These are phyloP conservation scores for Thalassiosira ordinaria DNA, from an alignment of 352 stramenopile genomes.

Conservation along the genomic window DNA sequence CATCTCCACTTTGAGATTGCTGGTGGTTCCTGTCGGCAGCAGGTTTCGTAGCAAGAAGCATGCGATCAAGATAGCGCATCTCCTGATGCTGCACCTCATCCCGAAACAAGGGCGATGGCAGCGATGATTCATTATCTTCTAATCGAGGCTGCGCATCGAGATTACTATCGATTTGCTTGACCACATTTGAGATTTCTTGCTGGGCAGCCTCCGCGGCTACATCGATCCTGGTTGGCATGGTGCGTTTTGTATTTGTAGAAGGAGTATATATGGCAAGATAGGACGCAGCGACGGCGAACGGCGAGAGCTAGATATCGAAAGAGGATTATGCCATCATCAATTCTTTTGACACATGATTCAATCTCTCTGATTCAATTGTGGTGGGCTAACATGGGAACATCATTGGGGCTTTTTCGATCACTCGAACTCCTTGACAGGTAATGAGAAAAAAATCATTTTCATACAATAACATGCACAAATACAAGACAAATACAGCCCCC, in stretches of 20 bases:
- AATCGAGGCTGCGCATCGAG: neutral
- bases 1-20: neutral
- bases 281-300: too few relatives aligned
- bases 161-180: neutral
- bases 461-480: too few relatives aligned
- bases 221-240: conserved; percentile 11
- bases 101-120: conserved; percentile 25
- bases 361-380: too few relatives aligned
- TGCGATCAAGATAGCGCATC: conserved; percentile 35
- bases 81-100: conserved; percentile 32
- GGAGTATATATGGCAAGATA: too few relatives aligned
- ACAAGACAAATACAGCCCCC: too few relatives aligned
- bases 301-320: too few relatives aligned
- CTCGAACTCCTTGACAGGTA: too few relatives aligned
- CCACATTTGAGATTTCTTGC: conserved; percentile 1
- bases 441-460: too few relatives aligned
- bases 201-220: neutral
- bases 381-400: too few relatives aligned
- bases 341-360: too few relatives aligned
- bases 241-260: neutral
- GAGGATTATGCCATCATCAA: too few relatives aligned
- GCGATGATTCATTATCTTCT: neutral
- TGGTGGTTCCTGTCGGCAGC: neutral
- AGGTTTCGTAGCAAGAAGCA: neutral
- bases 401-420: too few relatives aligned